Evolutionary conservation across 2,329 filamentous ascomycete genomes (phyloP), one percentile per base, ranked within the genome.

Genomic region (Paracoccidioides brasiliensis): DNA sequence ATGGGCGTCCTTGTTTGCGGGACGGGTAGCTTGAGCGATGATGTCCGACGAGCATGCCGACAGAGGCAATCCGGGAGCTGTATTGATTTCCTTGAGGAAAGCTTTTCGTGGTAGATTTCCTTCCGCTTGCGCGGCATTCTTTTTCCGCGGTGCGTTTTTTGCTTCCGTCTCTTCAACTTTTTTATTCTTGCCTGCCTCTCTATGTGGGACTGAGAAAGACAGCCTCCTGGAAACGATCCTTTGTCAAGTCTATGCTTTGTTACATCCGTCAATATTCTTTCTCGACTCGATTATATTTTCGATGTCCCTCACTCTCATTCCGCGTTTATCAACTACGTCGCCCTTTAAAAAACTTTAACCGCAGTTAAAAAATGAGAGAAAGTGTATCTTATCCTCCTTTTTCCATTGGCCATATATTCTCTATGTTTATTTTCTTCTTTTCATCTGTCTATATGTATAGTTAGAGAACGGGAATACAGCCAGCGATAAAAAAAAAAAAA

Each of bases 1-100:
- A 94, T 96, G 82, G 87, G 82, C 28, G 89, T 97, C 46, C 85
- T 84, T 9, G 85, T 90, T 28, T 90, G 87, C 63, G 87, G 87
- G 3, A 84, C 86, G 8, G 87, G 87, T 30, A 80, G 81, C 2
- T 71, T 91, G 61, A 84, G 84, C 7, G 87, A 91, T 62, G 86
- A 90, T 65, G 85, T 91, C 1, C 76, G 88, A 49, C 76, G 78
- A 35, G 85, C 84, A 1, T 84, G 86, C 28, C 76, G 86, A 35
- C 74, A 77, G 54, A 80, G 86, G 66, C 79, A 84, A 57, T 72
- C 78, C 22, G 72, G 70, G 44, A 81, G 75, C 2, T 82, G 84
- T 44, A 76, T 90, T 14, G 85, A 90, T 66, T 88, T 88, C 64
- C 75, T 86, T 9, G 86, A 90, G 70, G 87, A 91, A 72, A 83